Percentiles rank a stretch among this genome's conserved stretches.
phyloP scores from a whole-genome alignment of 2,329 filamentous ascomycete genomes.

The Cryphonectria nitschkei region DNA sequence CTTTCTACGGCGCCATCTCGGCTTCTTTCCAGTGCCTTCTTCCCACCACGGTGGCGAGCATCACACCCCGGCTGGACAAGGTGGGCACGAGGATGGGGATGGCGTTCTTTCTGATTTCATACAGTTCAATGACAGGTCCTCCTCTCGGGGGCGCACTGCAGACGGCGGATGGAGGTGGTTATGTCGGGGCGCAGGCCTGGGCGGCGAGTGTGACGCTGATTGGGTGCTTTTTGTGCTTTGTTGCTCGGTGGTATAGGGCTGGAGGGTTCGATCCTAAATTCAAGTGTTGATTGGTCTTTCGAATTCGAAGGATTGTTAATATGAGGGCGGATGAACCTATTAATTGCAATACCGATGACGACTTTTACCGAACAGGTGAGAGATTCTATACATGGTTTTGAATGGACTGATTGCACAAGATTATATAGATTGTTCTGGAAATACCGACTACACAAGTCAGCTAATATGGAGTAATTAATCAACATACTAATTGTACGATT shows the following conservation, averaged over 20 bases:
- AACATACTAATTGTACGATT: not conserved
- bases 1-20: conserved; percentile 38
- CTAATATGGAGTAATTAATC: not conserved
- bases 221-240: conserved; percentile 30
- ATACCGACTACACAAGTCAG: not conserved
- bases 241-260: conserved; percentile 19
- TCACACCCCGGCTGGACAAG: conserved; percentile 39
- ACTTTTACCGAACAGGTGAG: not conserved
- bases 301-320: not conserved
- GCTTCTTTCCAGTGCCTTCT: conserved; percentile 41
- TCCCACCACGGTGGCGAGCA: conserved; percentile 38
- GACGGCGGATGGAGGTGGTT: conserved; percentile 33
- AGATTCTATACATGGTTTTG: not conserved
- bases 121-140: conserved; percentile 40
- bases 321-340: not conserved
- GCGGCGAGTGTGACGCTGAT: conserved; percentile 35
- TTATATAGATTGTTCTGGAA: not conserved
- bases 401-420: not conserved
- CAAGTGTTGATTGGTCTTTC: conserved; percentile 7
- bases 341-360: not conserved
- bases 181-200: conserved; percentile 37
- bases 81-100: conserved; percentile 41
- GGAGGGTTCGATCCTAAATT: conserved; percentile 10
- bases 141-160: conserved; percentile 41
- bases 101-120: conserved; percentile 37